Evolutionary conservation across 306 rosid genomes (phyloP), one percentile per base, ranked within the genome.

Genomic region (Pyrus communis): DNA sequence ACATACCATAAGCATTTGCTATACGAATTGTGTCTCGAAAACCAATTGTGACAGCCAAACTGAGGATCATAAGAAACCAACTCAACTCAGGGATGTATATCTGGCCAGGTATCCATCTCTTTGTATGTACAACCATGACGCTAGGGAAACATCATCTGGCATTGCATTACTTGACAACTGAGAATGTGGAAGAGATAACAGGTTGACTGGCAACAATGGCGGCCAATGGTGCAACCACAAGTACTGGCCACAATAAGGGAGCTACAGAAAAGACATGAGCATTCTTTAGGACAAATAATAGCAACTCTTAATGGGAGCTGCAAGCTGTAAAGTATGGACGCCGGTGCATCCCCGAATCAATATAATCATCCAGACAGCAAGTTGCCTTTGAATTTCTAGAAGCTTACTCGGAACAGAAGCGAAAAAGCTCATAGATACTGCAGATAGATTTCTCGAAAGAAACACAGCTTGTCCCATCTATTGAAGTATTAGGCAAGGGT

Each of bases 381-480:
- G 75, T 51, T 30, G 54, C 25, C 75, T 65, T 76, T 60, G 59
- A 62, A 57, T 73, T 76, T 46, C 67, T 43, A 80, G 66, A 78
- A 69, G 82, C 91, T 86, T 81, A 91, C 97, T 90, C 67, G 95
- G 98, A 82, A 93, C 76, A 77, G 98, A 93, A 82, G 96, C 93
- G 84, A 89, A 93, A 79, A 93, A 93, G 88, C 97, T 89, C 80
- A 75, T 80, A 78, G 87, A 88, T 52, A 74, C 84, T 61, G 88
- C 86, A 61, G 92, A 86, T 72, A 88, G 74, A 83, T 93, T 93
- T 91, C 87, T 91, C 62, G 96, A 85, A 73, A 91, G 89, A 83
- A 89, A 93, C 61, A 93, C 97, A 81, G 98, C 95, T 85, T 93
- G 98, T 35, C 97, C 98, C 98, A 91, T 87, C 88, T 91, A 93